Evolutionary conservation across 2,329 filamentous ascomycete species (phyloP).

Genomic region (Colletotrichum sp.): DNA sequence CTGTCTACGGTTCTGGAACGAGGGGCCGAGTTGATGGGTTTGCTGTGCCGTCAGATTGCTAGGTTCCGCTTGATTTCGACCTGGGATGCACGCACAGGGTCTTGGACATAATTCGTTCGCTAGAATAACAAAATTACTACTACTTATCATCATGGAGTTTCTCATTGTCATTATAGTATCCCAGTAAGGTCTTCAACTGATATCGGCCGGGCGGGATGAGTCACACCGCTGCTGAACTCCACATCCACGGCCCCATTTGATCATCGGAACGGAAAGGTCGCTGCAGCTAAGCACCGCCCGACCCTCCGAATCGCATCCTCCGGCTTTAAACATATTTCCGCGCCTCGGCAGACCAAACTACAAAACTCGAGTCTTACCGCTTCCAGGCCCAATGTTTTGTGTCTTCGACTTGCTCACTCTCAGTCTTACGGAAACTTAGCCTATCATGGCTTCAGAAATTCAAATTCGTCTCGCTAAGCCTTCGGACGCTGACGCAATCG

Average conservation of each 20-base stretch:
- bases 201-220: not conserved
- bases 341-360: not conserved
- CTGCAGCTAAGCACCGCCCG: not conserved
- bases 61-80: not conserved
- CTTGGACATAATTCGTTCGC: not conserved
- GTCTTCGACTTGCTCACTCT: not conserved
- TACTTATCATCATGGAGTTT: not conserved
- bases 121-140: not conserved
- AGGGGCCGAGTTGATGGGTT: not conserved
- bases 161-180: not conserved
- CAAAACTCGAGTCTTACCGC: not conserved
- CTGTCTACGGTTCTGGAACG: not conserved
- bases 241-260: not conserved
- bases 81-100: rapidly evolving
- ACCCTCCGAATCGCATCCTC: not conserved
- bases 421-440: not conserved
- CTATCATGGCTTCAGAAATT: not conserved
- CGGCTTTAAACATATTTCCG: not conserved
- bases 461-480: constrained; percentile 2
- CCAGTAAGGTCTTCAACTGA: not conserved
- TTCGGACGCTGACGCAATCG: constrained; percentile 18
- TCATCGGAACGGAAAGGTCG: not conserved
- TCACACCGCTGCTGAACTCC: not conserved
- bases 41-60: not conserved
- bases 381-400: rapidly evolving